Conservation (phyloP, 768 basidiomycete genomes). For the Boletellus ananiceps region DNA sequence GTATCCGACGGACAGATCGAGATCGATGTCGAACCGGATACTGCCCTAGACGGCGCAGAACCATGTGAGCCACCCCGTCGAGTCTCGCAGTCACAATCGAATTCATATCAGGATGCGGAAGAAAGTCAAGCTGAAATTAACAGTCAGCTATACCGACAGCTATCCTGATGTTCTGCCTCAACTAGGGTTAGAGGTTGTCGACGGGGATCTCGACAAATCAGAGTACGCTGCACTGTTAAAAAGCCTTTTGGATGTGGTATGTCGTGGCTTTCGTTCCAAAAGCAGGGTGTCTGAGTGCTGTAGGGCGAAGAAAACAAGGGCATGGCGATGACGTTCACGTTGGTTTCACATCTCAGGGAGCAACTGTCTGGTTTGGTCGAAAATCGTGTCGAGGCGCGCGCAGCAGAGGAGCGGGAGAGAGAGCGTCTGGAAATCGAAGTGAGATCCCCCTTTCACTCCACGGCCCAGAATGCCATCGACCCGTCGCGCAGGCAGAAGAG, state of each 20-base stretch:
- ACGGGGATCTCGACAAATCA: slow-evolving; percentile 59
- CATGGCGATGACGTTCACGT: slow-evolving; percentile 97
- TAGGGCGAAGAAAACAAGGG: slow-evolving; percentile 84
- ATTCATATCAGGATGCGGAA: slow-evolving; percentile 11
- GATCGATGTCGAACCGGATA: slow-evolving; percentile 88
- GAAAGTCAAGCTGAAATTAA: slow-evolving; percentile 72
- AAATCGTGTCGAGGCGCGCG: slow-evolving; percentile 49
- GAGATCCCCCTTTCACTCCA: slow-evolving; percentile 10
- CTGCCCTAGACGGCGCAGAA: slow-evolving; percentile 56
- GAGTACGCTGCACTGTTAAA: slow-evolving; percentile 53
- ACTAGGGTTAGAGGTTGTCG: slow-evolving; percentile 57
- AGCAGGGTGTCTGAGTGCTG: background rate
- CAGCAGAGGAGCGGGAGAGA: slow-evolving; percentile 64
- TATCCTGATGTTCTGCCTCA: slow-evolving; percentile 86
- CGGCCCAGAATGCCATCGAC: background rate
- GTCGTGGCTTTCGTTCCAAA: slow-evolving; percentile 19
- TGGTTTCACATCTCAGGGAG: slow-evolving; percentile 83
- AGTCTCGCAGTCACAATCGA: slow-evolving; percentile 2
- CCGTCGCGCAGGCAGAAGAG: slow-evolving; percentile 66
- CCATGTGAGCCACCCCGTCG: slow-evolving; percentile 38
- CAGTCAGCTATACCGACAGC: slow-evolving; percentile 69
- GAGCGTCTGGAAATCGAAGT: slow-evolving; percentile 78
- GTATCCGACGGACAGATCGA: slow-evolving; percentile 75
- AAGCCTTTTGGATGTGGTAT: slow-evolving; percentile 53
- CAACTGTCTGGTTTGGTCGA: slow-evolving; percentile 61